Base-by-base conservation (phyloP, 2,329 filamentous ascomycete species). In the Malbranchea zuffiana region DNA sequence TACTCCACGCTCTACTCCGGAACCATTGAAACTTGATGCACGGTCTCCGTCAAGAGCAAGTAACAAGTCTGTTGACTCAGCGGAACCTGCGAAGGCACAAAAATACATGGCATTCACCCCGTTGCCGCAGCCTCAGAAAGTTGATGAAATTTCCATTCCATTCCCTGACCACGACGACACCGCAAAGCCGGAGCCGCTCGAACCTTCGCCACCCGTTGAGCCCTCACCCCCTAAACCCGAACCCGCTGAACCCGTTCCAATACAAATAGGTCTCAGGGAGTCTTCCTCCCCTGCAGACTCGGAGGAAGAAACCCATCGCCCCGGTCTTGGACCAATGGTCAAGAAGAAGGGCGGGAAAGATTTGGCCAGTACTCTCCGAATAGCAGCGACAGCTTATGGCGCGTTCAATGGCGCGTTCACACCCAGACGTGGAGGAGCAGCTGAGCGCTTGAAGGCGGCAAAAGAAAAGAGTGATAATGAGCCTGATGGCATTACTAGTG, bases 401-500 rank as follows among this genome's bases (percentile, higher is more conserved):
- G 72, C 73, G 12, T 96, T 96, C 63, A 92, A n/a, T n/a, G 79
- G 78, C 44, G 72, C 73, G 12, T 96, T 96, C 63, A 92, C 88
- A 52, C 88, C 88, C 13, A 76, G 88, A 40, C 78, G 80, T 21
- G 88, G 88, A 40, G 88, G 87, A 45, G 87, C 85, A 15, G 86
- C 78, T 35, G 85, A 92, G 44, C 79, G 82, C 35, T 65, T 93
- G 36, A 69, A 80, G 38, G 74, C 78, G 35, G 64, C 69, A 23
- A 71, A 75, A 39, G 67, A 65, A 44, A 75, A 72, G 39, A 57
- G 60, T n/a, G 62, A 61, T 3, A 74, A 80, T 16, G 85, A 81
- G 4, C 82, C 85, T 5, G 87, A 95, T 62, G 88, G 87, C 2
- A 93, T 95, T 46, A 93, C 80, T 8, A 75, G 80, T 25, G 87